Conservation (phyloP, 345 rosid genomes). For the Firmiana major region DNA sequence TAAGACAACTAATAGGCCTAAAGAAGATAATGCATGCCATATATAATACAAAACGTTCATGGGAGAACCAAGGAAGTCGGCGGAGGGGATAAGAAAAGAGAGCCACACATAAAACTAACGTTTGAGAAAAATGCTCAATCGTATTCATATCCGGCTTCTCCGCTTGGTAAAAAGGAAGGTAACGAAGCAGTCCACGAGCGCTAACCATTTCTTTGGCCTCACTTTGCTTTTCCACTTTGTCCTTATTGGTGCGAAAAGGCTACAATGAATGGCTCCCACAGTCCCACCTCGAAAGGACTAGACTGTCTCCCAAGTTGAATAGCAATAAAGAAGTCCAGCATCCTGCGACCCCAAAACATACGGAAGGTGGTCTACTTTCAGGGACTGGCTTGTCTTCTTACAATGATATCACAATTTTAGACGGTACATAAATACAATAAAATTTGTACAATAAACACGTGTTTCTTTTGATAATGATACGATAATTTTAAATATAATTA, state of each 20-base stretch:
- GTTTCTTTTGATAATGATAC: no score
- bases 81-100: conserved; percentile 85
- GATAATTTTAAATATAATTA: no score
- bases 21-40: conserved; percentile 25
- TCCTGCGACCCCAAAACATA: not conserved
- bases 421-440: no score
- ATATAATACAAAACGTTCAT: conserved; percentile 15
- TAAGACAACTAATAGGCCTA: conserved; percentile 16
- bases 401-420: no score
- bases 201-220: conserved; percentile 22
- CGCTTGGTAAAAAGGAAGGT: conserved; percentile 44
- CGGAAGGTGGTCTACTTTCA: conserved; percentile 67
- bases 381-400: conserved; percentile 76
- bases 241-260: conserved; percentile 24
- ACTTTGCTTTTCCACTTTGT: conserved; percentile 19
- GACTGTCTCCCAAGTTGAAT: conserved; percentile 14
- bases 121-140: conserved; percentile 35
- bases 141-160: conserved; percentile 48
- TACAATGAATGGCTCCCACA: conserved; percentile 26
- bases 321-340: not conserved
- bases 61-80: conserved; percentile 18
- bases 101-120: conserved; percentile 82
- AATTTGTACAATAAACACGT: no score
- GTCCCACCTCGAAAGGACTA: not conserved
- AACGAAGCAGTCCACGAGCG: conserved; percentile 51